Base-by-base conservation (phyloP, 1,139 yeast genomes). In the Zygosaccharomyces sapae region DNA sequence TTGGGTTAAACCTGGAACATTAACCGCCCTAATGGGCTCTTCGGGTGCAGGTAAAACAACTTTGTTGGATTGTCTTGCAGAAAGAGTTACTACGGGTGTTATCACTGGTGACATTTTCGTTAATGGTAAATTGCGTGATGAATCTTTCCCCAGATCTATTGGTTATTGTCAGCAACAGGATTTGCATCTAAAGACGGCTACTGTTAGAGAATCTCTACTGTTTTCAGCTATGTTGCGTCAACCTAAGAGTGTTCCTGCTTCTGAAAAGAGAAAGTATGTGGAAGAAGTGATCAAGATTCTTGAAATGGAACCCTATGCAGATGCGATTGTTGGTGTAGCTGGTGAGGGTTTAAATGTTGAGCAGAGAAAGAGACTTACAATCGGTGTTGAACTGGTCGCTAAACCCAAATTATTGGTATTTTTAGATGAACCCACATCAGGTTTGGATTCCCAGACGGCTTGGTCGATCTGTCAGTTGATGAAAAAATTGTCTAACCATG, bases 381-480 rank as follows among this genome's bases (percentile, higher is more conserved):
- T 85, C 63, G 90, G 95, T 55, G 94, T 88, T 49, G 96, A 88
- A 62, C 71, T 88, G 49, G 94, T 88, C 39, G 95, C 96, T 24
- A 87, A 85, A 65, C 96, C 96, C 3, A 82, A 83, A 55, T 72
- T 88, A 49, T 71, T 88, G 53, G 71, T 88, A 48, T 88, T 88
- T 68, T 75, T 88, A 61, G 96, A 88, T 70, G 96, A 88, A 66
- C 96, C 96, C 6, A 88, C 96, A 19, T 87, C 96, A 5, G 96
- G 96, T 62, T 74, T 88, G 56, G 96, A 88, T 65, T 86, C 96
- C 19, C 95, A 87, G 68, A 84, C 95, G 48, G 95, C 96, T 6
- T 86, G 95, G 95, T 80, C 92, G 19, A 80, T 85, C 59, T 81
- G 87, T 65, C 80, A 81, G 62, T 73, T 86, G 66, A 78, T 86